phyloP scores from a whole-genome alignment of 2,329 filamentous ascomycete genomes.

The Xylariaceae sp. region DNA sequence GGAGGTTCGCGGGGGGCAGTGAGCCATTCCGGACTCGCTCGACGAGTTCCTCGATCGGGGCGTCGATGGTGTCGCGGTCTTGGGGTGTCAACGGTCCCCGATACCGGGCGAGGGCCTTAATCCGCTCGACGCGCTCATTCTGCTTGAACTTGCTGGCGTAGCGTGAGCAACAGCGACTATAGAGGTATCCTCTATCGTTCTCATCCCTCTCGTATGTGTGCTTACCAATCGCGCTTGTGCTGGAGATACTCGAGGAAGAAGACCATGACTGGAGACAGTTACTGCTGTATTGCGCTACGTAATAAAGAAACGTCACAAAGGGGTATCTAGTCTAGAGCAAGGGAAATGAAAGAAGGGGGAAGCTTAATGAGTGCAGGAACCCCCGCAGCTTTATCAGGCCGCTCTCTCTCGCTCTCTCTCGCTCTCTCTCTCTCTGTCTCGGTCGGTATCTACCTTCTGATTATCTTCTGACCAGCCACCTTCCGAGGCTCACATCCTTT shows the following conservation, averaged over 20 bases:
- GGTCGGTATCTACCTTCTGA: too few species aligned
- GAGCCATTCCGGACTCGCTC: slow-evolving; percentile 66
- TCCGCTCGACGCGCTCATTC: slow-evolving; percentile 63
- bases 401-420: too few species aligned
- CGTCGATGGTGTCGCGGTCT: slow-evolving; percentile 64
- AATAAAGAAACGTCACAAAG: too few species aligned
- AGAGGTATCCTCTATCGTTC: too few species aligned
- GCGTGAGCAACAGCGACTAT: too few species aligned
- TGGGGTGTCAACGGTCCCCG: slow-evolving; percentile 55
- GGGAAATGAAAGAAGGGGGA: background rate
- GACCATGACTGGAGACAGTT: slow-evolving; percentile 31
- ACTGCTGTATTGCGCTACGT: too few species aligned
- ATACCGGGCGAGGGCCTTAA: slow-evolving; percentile 63
- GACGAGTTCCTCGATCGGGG: slow-evolving; percentile 73
- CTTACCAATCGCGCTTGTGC: slow-evolving; percentile 66
- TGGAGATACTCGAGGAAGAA: slow-evolving; percentile 56
- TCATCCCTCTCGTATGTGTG: too few species aligned
- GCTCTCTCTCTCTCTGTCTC: too few species aligned
- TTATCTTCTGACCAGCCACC: slow-evolving; percentile 1
- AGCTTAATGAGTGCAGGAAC: background rate
- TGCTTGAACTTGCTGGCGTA: slow-evolving; percentile 80
- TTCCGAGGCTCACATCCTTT: too few species aligned
- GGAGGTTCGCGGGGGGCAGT: slow-evolving; percentile 62
- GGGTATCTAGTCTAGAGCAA: too few species aligned
- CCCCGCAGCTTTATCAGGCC: too few species aligned